phyloP scores from a whole-genome alignment of 2,329 filamentous ascomycete species.

The Claviceps humidiphila region DNA sequence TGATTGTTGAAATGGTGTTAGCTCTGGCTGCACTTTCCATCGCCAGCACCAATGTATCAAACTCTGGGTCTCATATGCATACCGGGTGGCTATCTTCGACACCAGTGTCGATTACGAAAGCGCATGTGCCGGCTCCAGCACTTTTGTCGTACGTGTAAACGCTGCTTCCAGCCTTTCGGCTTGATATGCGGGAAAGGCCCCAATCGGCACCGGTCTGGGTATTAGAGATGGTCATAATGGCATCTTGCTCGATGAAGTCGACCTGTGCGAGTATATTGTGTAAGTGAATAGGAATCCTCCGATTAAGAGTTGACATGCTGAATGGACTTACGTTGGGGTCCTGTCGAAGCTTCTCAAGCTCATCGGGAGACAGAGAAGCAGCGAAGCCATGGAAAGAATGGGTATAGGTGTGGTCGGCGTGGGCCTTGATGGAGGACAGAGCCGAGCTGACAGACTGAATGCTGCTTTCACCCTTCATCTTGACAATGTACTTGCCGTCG shows the following conservation, averaged over 20 bases:
- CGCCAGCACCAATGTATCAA: too few species aligned
- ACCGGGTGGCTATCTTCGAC: conserved; percentile 22
- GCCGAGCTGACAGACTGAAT: conserved; percentile 12
- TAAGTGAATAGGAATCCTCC: not conserved
- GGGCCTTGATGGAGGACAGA: conserved; percentile 16
- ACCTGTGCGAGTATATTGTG: conserved; percentile 4
- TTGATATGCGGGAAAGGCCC: conserved; percentile 27
- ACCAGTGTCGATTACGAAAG: conserved; percentile 34
- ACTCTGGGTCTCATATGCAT: conserved; percentile 9
- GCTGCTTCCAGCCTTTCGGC: conserved; percentile 12
- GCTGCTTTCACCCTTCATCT: conserved; percentile 16
- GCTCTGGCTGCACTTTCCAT: not conserved
- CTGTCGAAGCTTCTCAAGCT: conserved; percentile 14
- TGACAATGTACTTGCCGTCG: conserved; percentile 25
- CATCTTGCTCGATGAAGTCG: conserved; percentile 29
- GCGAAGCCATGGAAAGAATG: conserved; percentile 17
- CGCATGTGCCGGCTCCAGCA: conserved; percentile 26
- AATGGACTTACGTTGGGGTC: conserved; percentile 13
- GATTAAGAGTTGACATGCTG: not conserved
- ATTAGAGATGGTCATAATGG: conserved; percentile 37
- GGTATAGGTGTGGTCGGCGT: conserved; percentile 19
- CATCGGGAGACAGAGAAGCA: conserved; percentile 12
- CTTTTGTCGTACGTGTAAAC: conserved; percentile 24
- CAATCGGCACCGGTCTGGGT: conserved; percentile 26
- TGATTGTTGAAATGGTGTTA: conserved; percentile 1